A percentile compares a stretch with the other conserved stretches of the same genome.
phyloP scores from a whole-genome alignment of 371 early-diverging fungal species.

The Umbelopsis sp. region DNA sequence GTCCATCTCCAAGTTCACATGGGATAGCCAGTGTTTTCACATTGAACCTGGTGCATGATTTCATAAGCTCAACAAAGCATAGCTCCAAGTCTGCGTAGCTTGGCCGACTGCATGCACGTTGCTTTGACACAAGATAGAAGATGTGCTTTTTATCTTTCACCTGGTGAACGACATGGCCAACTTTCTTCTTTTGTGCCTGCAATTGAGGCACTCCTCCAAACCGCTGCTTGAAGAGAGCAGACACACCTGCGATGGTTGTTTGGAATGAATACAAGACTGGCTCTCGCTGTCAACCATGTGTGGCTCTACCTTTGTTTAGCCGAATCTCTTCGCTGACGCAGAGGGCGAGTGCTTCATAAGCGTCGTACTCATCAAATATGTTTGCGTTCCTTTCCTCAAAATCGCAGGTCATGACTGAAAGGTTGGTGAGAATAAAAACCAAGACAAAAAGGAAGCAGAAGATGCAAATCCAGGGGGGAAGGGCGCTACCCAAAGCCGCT shows the following conservation, averaged over 20 bases:
- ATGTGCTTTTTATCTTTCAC: conserved; percentile 24
- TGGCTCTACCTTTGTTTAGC: conserved; percentile 31
- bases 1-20: conserved; percentile 32
- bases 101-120: conserved; percentile 36
- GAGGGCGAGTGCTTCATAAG: conserved; percentile 31
- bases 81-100: conserved; percentile 32
- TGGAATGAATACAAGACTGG: background rate
- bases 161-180: conserved; percentile 35
- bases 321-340: conserved; percentile 38
- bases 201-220: conserved; percentile 28
- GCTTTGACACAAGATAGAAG: conserved; percentile 36
- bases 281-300: background rate
- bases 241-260: background rate
- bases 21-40: conserved; percentile 33
- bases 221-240: conserved; percentile 29
- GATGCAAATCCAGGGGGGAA: background rate
- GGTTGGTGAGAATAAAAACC: background rate
- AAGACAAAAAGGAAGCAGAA: background rate
- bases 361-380: conserved; percentile 29
- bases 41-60: conserved; percentile 30
- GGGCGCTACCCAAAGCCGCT: background rate
- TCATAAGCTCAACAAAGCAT: conserved; percentile 34
- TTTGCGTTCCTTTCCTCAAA: conserved; percentile 41
- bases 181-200: conserved; percentile 34
- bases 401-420: conserved; percentile 40